A percentile compares a stretch with the other conserved stretches of the same genome.
phyloP scores from a whole-genome alignment of 768 basidiomycete species.

The Brasilioporus rufonigricans region DNA sequence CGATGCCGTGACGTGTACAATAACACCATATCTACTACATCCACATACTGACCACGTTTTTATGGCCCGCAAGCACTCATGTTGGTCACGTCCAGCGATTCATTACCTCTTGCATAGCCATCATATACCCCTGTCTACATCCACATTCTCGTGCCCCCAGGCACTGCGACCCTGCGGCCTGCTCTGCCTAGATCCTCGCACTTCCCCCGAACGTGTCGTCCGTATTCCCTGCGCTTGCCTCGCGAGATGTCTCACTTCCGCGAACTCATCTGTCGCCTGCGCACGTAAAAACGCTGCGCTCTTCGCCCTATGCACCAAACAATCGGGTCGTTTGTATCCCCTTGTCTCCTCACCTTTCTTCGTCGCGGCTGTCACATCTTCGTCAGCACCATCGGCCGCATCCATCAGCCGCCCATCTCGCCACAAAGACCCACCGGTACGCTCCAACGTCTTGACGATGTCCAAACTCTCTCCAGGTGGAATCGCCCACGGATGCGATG shows the following conservation, averaged over 20 bases:
- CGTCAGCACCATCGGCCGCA: conserved; percentile 45
- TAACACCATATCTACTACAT: too few species aligned
- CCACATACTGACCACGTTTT: too few species aligned
- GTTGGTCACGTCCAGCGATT: neutral
- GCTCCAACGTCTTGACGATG: conserved; percentile 60
- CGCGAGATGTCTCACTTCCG: conserved; percentile 68
- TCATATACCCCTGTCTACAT: conserved; percentile 14
- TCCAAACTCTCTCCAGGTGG: conserved; percentile 82
- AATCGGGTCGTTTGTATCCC: conserved; percentile 58
- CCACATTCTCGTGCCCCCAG: neutral
- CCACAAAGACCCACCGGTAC: conserved; percentile 72
- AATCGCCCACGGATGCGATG: conserved; percentile 81
- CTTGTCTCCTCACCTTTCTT: conserved; percentile 20
- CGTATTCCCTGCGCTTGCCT: conserved; percentile 35
- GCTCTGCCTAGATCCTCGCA: neutral
- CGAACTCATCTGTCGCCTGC: conserved; percentile 70
- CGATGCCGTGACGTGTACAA: too few species aligned
- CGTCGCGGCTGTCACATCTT: neutral
- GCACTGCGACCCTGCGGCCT: neutral
- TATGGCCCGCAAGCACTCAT: too few species aligned
- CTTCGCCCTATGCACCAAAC: conserved; percentile 61
- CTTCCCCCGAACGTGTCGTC: neutral
- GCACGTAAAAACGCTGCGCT: conserved; percentile 70
- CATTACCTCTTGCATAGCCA: conserved; percentile 26
- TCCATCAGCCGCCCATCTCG: conserved; percentile 55